phyloP scores from a whole-genome alignment of 192 early-diverging fungal genomes.

The Coemansia sp. region DNA sequence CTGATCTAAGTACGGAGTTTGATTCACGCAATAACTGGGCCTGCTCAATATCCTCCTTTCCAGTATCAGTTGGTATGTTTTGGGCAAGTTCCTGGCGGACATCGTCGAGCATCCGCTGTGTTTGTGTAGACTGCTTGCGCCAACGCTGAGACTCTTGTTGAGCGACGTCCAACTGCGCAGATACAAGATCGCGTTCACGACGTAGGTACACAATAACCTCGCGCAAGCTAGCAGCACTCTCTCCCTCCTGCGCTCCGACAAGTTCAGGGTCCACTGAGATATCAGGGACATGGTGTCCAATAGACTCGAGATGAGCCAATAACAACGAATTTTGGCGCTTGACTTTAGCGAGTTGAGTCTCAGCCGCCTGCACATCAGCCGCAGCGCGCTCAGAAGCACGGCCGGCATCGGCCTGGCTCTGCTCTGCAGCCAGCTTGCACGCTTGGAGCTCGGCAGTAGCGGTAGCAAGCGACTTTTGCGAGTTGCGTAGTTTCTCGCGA shows the following conservation, averaged over 20 bases:
- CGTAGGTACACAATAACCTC: slow-evolving; percentile 72
- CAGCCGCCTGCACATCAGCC: slow-evolving; percentile 45
- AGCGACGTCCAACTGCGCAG: slow-evolving; percentile 67
- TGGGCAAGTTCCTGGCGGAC: slow-evolving; percentile 38
- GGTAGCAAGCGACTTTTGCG: slow-evolving; percentile 22
- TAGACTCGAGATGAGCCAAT: slow-evolving; percentile 72
- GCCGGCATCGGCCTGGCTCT: slow-evolving; percentile 40
- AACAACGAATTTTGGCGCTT: slow-evolving; percentile 72
- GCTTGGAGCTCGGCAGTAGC: slow-evolving; percentile 29
- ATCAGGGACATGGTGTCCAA: slow-evolving; percentile 54
- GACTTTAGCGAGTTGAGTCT: slow-evolving; percentile 60
- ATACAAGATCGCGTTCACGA: slow-evolving; percentile 73
- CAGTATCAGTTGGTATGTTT: too few relatives aligned
- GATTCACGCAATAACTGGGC: slow-evolving; percentile 73
- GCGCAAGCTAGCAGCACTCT: slow-evolving; percentile 25
- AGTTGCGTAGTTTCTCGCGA: slow-evolving; percentile 48
- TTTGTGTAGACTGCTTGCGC: slow-evolving; percentile 63
- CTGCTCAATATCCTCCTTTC: slow-evolving; percentile 60
- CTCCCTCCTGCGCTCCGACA: slow-evolving; percentile 1
- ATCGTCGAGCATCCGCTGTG: slow-evolving; percentile 72
- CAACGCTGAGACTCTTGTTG: slow-evolving; percentile 69
- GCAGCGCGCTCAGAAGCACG: slow-evolving; percentile 20
- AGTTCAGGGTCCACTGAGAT: slow-evolving; percentile 41
- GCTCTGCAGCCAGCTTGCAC: not conserved
- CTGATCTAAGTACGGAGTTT: slow-evolving; percentile 71